Evolutionary conservation across 495 filamentous ascomycete species (phyloP).

Genomic region (Daldinia caldariorum): DNA sequence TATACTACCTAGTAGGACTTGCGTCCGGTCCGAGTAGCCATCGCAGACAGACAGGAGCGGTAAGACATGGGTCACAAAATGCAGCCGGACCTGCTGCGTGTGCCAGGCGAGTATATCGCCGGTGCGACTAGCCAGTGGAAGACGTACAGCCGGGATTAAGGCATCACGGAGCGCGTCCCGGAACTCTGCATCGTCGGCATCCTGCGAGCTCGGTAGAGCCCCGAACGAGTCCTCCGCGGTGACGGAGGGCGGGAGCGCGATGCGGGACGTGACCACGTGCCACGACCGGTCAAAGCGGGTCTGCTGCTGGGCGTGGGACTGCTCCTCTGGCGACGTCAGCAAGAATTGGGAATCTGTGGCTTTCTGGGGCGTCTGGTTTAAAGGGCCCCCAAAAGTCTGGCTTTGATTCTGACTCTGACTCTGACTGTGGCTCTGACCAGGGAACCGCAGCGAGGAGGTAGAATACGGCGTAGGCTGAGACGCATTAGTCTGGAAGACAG

Average conservation of each 20-base stretch:
- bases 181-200: slow-evolving; percentile 50
- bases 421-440: slow-evolving; percentile 49
- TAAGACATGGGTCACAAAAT: slow-evolving; percentile 63
- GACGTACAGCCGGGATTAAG: slow-evolving; percentile 48
- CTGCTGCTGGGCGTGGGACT: slow-evolving; percentile 59
- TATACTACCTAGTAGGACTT: slow-evolving; percentile 57
- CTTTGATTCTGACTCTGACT: slow-evolving; percentile 48
- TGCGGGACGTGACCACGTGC: slow-evolving; percentile 70
- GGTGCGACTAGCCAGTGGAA: slow-evolving; percentile 58
- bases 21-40: slow-evolving; percentile 51
- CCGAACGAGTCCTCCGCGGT: slow-evolving; percentile 56
- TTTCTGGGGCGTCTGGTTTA: slow-evolving; percentile 30
- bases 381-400: slow-evolving; percentile 53
- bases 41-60: slow-evolving; percentile 56
- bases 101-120: slow-evolving; percentile 64
- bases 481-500: slow-evolving; percentile 60
- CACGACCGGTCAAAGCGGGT: slow-evolving; percentile 73
- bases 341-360: slow-evolving; percentile 28
- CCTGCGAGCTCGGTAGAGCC: slow-evolving; percentile 55
- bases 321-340: slow-evolving; percentile 36
- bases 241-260: slow-evolving; percentile 64
- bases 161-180: slow-evolving; percentile 56
- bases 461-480: slow-evolving; percentile 57
- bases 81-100: slow-evolving; percentile 59
- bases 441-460: slow-evolving; percentile 49